Base-by-base conservation (phyloP, 176 grass and related monocot species). In the Typha latifolia region DNA sequence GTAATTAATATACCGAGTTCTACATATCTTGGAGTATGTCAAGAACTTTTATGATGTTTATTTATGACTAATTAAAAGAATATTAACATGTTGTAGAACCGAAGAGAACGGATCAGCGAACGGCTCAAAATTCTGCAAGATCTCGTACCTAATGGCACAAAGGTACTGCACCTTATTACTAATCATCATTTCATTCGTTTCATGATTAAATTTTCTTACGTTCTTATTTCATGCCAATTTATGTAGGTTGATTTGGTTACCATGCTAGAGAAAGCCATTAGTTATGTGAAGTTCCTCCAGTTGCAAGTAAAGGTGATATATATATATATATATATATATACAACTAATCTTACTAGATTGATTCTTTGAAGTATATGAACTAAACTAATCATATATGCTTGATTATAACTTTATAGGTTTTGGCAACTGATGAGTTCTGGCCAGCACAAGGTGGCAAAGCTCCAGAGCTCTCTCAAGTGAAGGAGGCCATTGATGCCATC, bases 231-330 rank as follows among this genome's bases (percentile, higher is more conserved):
- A 18, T 57, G 20, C 53, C n/a, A 16, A 59, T 22, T 21, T 59
- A 19, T 66, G 19, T 49, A 95, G 91, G 91, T 90, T 75, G 93
- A 96, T 80, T 68, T 96, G 80, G 88, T 96, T 48, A 96, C 93
- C 69, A 96, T 91, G 93, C 82, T 96, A 34, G 93, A 96, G 74
- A 96, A 96, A 76, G 93, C 93, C 16, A 91, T 96, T 66, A 86
- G 68, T 74, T 96, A 96, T 68, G 93, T 96, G 69, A 91, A 96
- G 80, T 96, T 96, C 66, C 82, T 91, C 27, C 93, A 96, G 65
- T 73, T 96, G 63, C 93, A 96, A 96, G 88, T 89, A 26, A 96
- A 96, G 85, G 93, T 96, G 32, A 69, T 32, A 15, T 48, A 37
- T n/a, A n/a, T n/a, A n/a, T n/a, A n/a, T n/a, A n/a, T n/a, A n/a